Evolutionary conservation across 441 rosid genomes (phyloP).

Genomic region (Lepidium campestre): DNA sequence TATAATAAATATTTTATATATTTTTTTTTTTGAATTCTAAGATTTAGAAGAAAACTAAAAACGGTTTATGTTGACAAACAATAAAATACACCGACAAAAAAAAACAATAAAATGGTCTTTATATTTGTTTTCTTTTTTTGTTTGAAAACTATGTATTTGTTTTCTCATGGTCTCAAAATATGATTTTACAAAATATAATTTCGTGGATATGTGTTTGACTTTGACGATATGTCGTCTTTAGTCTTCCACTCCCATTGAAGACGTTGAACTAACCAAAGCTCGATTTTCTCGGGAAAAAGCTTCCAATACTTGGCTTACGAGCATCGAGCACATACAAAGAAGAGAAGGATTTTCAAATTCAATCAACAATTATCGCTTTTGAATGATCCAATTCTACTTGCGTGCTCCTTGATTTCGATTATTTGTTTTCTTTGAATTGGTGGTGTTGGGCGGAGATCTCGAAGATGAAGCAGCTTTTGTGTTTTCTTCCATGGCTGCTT

Average conservation of each 20-base stretch:
- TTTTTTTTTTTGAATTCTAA: no score
- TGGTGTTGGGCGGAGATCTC: conserved; percentile 26
- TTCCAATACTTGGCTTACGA: not conserved
- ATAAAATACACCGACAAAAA: no score
- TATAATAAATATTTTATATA: no score
- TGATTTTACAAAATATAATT: not conserved
- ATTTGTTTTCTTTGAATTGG: not conserved
- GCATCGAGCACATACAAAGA: not conserved
- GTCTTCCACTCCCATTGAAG: not conserved
- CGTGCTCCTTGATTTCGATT: not conserved
- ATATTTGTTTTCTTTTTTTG: no score
- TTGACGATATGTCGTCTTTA: not conserved
- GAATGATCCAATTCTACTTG: not conserved
- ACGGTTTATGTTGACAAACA: no score
- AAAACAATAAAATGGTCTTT: no score
- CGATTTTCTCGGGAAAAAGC: not conserved
- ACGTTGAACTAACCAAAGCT: not conserved
- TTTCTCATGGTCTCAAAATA: not conserved
- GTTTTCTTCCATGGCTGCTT: conserved; percentile 36
- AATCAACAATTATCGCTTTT: not conserved
- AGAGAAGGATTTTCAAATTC: not conserved
- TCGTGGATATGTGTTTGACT: conserved; percentile 3
- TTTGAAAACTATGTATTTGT: not conserved
- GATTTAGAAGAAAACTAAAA: no score
- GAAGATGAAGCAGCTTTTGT: conserved; percentile 33